phyloP scores from a whole-genome alignment of 768 basidiomycete species.

The Termitomyces sp. region DNA sequence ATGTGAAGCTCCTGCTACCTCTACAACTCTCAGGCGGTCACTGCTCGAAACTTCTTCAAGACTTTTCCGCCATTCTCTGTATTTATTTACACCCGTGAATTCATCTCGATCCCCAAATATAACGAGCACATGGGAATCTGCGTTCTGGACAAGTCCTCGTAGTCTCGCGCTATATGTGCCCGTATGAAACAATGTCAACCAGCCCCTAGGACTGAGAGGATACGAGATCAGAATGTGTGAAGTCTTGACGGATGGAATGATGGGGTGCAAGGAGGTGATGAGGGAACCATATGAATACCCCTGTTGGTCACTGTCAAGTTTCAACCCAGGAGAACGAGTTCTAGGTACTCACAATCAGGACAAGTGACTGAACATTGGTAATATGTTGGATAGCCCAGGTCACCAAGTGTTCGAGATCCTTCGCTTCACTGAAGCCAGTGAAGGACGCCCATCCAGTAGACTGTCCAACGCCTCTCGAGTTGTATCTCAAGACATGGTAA shows the following conservation, averaged over 20 bases:
- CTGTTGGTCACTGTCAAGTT: conserved; percentile 31
- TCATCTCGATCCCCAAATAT: conserved; percentile 69
- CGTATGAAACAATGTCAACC: conserved; percentile 67
- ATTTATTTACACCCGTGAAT: conserved; percentile 56
- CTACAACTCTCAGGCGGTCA: conserved; percentile 25
- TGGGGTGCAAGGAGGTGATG: conserved; percentile 62
- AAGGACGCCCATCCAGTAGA: conserved; percentile 74
- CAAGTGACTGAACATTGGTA: conserved; percentile 42
- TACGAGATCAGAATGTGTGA: conserved; percentile 75
- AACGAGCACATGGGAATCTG: conserved; percentile 50
- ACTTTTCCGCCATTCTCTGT: conserved; percentile 49
- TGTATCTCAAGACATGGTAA: conserved; percentile 67
- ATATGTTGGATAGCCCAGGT: conserved; percentile 46
- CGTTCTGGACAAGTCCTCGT: conserved; percentile 42
- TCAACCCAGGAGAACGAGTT: too few species aligned
- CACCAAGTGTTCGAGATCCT: conserved; percentile 64
- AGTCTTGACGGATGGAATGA: conserved; percentile 47
- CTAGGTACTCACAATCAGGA: conserved; percentile 51
- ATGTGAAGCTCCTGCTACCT: conserved; percentile 53
- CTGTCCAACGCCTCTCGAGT: conserved; percentile 72
- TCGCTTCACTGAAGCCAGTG: conserved; percentile 65
- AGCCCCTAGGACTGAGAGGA: conserved; percentile 62
- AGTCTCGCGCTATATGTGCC: conserved; percentile 51
- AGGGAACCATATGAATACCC: conserved; percentile 84
- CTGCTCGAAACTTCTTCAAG: conserved; percentile 26